Percentiles rank a stretch among this genome's conserved stretches.
Conservation (phyloP, 208 protist genomes). For the Leptomonas pyrrhocoris region DNA sequence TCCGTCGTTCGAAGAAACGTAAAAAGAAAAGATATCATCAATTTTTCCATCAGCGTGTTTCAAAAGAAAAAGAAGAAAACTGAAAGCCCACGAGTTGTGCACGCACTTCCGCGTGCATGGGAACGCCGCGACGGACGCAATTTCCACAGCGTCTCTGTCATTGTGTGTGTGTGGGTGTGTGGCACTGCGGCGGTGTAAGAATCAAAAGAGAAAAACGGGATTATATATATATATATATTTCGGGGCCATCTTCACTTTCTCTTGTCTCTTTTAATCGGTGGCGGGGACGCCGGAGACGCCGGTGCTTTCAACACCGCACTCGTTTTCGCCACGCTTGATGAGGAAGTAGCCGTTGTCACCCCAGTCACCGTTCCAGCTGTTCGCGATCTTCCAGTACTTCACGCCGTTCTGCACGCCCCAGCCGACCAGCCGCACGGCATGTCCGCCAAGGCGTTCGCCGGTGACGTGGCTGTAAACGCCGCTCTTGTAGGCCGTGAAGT, state of each 20-base stretch:
- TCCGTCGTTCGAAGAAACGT: too few species aligned
- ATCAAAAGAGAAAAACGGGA: not conserved
- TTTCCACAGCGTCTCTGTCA: not conserved
- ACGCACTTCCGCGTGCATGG: too few species aligned
- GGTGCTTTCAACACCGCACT: conserved; percentile 81
- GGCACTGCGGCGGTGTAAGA: not conserved
- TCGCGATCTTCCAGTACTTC: conserved; percentile 91
- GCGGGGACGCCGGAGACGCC: conserved; percentile 54
- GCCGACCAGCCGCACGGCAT: conserved; percentile 88
- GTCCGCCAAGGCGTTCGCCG: conserved; percentile 71
- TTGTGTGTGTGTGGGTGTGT: conserved; percentile 5
- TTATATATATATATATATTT: not conserved
- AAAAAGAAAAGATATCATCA: not conserved
- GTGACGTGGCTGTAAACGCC: conserved; percentile 89
- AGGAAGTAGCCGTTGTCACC: conserved; percentile 88
- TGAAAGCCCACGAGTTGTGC: too few species aligned
- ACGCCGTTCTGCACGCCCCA: conserved; percentile 79
- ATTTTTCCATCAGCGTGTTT: too few species aligned
- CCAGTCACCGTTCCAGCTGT: conserved; percentile 91
- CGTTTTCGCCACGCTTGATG: conserved; percentile 72
- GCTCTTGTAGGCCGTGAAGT: conserved; percentile 88
- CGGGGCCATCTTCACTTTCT: not conserved
- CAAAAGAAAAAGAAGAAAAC: too few species aligned
- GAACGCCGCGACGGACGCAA: not conserved
- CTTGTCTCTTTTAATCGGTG: conserved; percentile 4